A percentile compares a stretch with the other conserved stretches of the same genome.
Evolutionary conservation across 2,329 filamentous ascomycete species (phyloP).

Genomic region (Verticillium tricorpus): DNA sequence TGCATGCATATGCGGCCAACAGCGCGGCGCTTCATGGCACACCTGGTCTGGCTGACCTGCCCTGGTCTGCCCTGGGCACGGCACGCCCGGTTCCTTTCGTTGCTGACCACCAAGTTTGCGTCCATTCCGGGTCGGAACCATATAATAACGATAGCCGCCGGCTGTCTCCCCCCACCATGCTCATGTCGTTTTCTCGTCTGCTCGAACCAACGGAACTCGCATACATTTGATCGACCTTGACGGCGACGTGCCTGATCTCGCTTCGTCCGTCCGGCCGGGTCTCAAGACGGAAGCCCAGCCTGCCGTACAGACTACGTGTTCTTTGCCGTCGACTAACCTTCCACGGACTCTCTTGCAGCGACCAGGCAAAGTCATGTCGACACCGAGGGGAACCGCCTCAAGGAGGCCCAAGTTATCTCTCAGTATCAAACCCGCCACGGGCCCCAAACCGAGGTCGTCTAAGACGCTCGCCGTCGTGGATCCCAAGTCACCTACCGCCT

Average conservation of each 20-base stretch:
- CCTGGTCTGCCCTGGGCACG: neutral
- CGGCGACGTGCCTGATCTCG: neutral
- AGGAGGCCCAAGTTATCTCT: constrained; percentile 55
- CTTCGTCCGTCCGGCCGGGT: neutral
- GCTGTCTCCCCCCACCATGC: constrained; percentile 4
- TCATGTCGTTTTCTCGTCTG: neutral
- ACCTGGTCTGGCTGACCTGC: neutral
- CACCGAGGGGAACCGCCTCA: constrained; percentile 23
- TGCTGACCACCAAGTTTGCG: neutral
- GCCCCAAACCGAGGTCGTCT: constrained; percentile 31
- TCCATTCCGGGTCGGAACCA: neutral
- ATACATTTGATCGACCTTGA: neutral
- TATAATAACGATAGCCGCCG: constrained; percentile 19
- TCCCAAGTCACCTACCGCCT: constrained; percentile 56
- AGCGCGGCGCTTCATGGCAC: constrained; percentile 1
- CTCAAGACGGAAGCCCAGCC: neutral
- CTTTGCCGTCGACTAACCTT: neutral
- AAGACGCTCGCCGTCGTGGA: constrained; percentile 44
- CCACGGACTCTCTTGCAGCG: neutral
- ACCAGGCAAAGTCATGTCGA: constrained; percentile 29
- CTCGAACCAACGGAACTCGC: neutral
- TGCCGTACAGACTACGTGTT: neutral
- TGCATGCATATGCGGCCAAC: constrained; percentile 5
- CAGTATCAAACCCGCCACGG: constrained; percentile 44
- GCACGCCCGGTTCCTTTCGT: neutral